A percentile compares a stretch with the other conserved stretches of the same genome.
These are phyloP conservation scores for Hirsutella minnesotensis DNA, from an alignment of 2,329 filamentous ascomycete species.

Conservation along the genomic window DNA sequence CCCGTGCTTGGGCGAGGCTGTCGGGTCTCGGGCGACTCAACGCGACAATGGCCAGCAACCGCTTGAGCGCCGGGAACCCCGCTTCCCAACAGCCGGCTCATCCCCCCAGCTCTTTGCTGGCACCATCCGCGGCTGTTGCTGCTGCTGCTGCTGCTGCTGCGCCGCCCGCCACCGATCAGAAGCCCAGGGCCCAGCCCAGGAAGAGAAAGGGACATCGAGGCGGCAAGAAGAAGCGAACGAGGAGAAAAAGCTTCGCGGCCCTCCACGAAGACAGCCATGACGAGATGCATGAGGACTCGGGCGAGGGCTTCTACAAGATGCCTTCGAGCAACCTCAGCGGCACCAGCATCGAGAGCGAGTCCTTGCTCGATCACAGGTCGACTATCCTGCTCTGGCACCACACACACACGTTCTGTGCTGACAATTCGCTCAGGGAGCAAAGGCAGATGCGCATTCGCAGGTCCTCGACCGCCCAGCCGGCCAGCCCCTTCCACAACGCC, in stretches of 20 bases:
- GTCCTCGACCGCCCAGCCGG: constrained; percentile 30
- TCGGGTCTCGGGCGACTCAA: neutral
- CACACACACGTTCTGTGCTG: neutral
- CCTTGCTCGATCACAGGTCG: constrained; percentile 75
- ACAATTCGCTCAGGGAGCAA: constrained; percentile 35
- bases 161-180: constrained; percentile 4
- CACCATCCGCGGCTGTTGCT: neutral
- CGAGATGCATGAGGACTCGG: constrained; percentile 19
- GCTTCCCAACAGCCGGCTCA: neutral
- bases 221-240: constrained; percentile 64
- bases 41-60: constrained; percentile 2
- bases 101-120: constrained; percentile 2
- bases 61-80: neutral
- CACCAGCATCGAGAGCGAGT: constrained; percentile 82
- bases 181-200: constrained; percentile 24
- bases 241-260: constrained; percentile 70
- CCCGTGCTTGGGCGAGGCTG: neutral
- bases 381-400: constrained; percentile 6
- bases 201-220: constrained; percentile 62
- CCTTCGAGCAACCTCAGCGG: constrained; percentile 54
- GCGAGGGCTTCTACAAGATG: constrained; percentile 37
- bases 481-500: constrained; percentile 22
- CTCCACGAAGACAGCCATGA: constrained; percentile 42
- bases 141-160: constrained; percentile 1
- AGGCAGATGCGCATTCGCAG: constrained; percentile 53